Evolutionary conservation across 108 stramenopile species (phyloP), one percentile per base, ranked within the genome.

Genomic region (Stephanodiscus triporus): DNA sequence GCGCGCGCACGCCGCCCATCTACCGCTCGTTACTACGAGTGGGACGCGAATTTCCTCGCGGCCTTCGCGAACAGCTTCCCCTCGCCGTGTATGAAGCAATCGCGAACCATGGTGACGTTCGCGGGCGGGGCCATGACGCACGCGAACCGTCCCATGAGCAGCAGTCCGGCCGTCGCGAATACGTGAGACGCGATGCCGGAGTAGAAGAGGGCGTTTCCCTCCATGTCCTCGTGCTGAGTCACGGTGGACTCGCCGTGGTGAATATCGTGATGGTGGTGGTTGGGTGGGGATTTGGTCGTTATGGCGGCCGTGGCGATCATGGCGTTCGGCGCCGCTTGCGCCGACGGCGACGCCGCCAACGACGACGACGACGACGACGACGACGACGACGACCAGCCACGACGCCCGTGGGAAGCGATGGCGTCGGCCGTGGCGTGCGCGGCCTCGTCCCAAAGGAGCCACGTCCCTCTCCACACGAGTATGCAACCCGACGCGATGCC

Each of bases 111-210:
- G 20, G 80, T 67, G 24, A 73, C 74, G 20, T 84, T 80, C 0
- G 89, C 89, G 26, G 90, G 90, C 10, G 90, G 90, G 36, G 84
- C 90, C 76, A 91, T 65, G 56, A 88, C 86, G 37, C 70, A 72
- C 0, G 82, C 79, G 74, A 87, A 87, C 13, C 82, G 61, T 19
- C 90, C 90, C 47, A 72, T 69, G 26, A 27, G 49, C 57, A 87
- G 48, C 36, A 91, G 59, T 4, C 73, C 75, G 6, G 56, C 38
- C 16, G 77, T 63, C 34, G 87, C 88, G 6, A 78, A 5, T 7
- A 75, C 68, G 71, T 88, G 86, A 0, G 82, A 84, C 4, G 67
- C 62, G 9, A 91, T 53, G 22, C 90, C 90, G 22, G 81, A 83
- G 40, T 75, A 76, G 23, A 82, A 83, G 61, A 84, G 62, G 4